A percentile compares a stretch with the other conserved stretches of the same genome.
phyloP scores from a whole-genome alignment of 495 filamentous ascomycete species.

The Trichoderma erinaceum region DNA sequence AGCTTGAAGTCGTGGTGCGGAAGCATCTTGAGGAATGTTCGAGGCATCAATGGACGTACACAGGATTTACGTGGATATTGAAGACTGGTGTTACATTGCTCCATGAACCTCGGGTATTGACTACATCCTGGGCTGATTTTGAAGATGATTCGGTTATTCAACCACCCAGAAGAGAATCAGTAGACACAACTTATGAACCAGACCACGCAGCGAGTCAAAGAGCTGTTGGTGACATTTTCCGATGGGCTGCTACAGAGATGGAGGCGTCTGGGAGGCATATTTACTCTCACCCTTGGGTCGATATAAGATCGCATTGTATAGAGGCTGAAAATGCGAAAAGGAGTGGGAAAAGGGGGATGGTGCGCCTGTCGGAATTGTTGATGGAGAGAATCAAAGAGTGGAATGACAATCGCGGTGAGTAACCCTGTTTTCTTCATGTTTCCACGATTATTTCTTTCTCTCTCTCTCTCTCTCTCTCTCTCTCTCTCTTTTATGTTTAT shows the following conservation, averaged over 20 bases:
- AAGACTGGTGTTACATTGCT: background rate
- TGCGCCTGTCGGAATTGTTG: background rate
- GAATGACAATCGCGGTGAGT: background rate
- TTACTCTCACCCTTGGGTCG: background rate
- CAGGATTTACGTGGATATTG: background rate
- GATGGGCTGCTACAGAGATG: conserved; percentile 8
- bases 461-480: too few species aligned
- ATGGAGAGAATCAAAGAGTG: background rate
- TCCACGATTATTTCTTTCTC: background rate
- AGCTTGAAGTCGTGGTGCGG: background rate
- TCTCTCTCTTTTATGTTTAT: background rate
- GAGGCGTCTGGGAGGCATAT: background rate
- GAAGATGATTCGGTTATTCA: background rate
- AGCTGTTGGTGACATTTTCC: background rate
- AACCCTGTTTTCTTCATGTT: background rate
- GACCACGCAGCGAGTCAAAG: background rate
- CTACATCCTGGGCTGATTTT: background rate
- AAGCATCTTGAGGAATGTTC: background rate
- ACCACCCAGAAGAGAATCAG: background rate
- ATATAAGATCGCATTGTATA: background rate
- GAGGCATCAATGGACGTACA: background rate
- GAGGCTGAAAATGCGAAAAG: background rate
- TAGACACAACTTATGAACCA: background rate
- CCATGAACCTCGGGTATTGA: background rate
- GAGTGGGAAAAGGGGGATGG: background rate